These are phyloP conservation scores for Cercospora brassicicola DNA, from an alignment of 2,329 filamentous ascomycete species.

Conservation along the genomic window DNA sequence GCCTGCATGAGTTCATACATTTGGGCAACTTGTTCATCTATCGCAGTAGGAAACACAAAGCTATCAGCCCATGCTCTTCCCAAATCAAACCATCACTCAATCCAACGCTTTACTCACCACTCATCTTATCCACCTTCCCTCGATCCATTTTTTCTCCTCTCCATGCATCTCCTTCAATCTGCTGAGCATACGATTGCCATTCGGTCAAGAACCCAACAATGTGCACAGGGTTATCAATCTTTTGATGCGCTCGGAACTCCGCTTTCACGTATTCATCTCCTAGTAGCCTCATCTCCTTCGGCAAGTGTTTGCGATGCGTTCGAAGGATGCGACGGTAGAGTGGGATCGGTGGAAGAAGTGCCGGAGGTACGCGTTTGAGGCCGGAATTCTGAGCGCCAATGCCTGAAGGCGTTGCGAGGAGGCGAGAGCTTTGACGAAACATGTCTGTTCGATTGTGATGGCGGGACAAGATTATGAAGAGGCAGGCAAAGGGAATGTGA, in stretches of 20 bases:
- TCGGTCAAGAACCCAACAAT: slow-evolving; percentile 94
- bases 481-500: neutral
- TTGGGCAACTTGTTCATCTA: slow-evolving; percentile 82
- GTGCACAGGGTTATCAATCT: slow-evolving; percentile 86
- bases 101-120: slow-evolving; percentile 61
- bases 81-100: neutral
- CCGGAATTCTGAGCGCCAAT: slow-evolving; percentile 33
- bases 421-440: slow-evolving; percentile 28
- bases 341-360: slow-evolving; percentile 81
- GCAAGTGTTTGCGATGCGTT: slow-evolving; percentile 77
- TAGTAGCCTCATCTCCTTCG: slow-evolving; percentile 70
- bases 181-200: slow-evolving; percentile 96
- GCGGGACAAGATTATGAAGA: neutral
- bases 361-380: slow-evolving; percentile 53
- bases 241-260: slow-evolving; percentile 82
- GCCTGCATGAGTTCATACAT: slow-evolving; percentile 91
- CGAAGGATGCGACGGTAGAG: slow-evolving; percentile 86
- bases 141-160: slow-evolving; percentile 79
- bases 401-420: slow-evolving; percentile 38
- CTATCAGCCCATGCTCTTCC: slow-evolving; percentile 39
- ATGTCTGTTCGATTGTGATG: neutral
- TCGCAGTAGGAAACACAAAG: neutral
- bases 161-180: slow-evolving; percentile 85
- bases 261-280: slow-evolving; percentile 92
- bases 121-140: slow-evolving; percentile 87